These are phyloP conservation scores for Cynara cardunculus DNA, from an alignment of 129 eudicot species.

Conservation along the genomic window DNA sequence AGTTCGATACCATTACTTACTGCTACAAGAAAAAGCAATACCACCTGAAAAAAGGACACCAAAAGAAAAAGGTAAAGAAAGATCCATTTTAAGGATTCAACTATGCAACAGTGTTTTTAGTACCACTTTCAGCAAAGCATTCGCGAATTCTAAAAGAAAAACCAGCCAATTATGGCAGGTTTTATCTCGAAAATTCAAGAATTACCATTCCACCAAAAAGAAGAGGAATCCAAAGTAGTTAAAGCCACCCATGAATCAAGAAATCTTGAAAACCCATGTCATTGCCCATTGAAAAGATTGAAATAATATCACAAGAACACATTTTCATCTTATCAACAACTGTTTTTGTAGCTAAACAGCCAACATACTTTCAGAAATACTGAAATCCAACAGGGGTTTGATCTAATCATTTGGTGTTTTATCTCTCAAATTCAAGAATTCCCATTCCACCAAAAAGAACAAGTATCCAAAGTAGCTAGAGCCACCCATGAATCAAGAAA, in stretches of 20 bases:
- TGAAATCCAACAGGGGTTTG: too few species aligned
- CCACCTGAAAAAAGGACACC: constrained; percentile 43
- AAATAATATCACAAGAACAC: constrained; percentile 4
- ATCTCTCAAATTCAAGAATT: not conserved
- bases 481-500: not conserved
- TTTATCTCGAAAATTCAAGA: not conserved
- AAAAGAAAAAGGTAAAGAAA: constrained; percentile 46
- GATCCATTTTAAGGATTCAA: constrained; percentile 25
- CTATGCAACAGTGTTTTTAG: constrained; percentile 9
- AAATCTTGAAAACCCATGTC: not conserved
- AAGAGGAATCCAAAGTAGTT: constrained; percentile 21
- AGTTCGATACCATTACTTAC: constrained; percentile 36
- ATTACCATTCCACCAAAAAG: not conserved
- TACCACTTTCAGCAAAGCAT: constrained; percentile 27
- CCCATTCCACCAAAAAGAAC: not conserved
- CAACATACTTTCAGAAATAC: too few species aligned
- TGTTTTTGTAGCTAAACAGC: too few species aligned
- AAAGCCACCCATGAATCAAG: not conserved
- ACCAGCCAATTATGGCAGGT: not conserved
- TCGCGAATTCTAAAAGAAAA: not conserved
- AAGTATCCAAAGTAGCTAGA: constrained; percentile 19
- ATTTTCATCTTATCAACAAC: not conserved
- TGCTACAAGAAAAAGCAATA: constrained; percentile 53
- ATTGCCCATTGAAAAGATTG: not conserved
- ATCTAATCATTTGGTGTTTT: too few species aligned